A percentile compares a stretch with the other conserved stretches of the same genome.
These are phyloP conservation scores for Ganoderma boninense DNA, from an alignment of 1,284 basidiomycete species.

Conservation along the genomic window DNA sequence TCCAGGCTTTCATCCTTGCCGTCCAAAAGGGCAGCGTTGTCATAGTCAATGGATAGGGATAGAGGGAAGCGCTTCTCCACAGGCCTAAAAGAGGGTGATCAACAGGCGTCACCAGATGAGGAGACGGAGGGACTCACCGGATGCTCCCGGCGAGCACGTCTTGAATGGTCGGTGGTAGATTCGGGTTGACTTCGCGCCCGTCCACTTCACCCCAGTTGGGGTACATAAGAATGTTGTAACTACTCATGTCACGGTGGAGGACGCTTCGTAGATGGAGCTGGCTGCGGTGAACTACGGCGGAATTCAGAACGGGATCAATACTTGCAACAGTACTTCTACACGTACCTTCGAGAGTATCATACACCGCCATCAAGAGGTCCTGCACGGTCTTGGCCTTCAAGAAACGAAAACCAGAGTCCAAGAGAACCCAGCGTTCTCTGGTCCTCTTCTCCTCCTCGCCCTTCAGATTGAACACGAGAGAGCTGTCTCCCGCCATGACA, in stretches of 20 bases:
- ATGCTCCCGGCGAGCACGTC: not conserved
- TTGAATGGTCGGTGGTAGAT: not conserved
- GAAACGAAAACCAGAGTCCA: not conserved
- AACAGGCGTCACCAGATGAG: too few relatives aligned
- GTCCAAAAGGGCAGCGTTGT: not conserved
- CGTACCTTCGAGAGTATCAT: too few relatives aligned
- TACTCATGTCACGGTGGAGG: too few relatives aligned
- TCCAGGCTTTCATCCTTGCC: too few relatives aligned
- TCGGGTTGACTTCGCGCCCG: not conserved
- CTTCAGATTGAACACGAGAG: too few relatives aligned
- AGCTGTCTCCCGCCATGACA: not conserved
- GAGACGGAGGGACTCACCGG: too few relatives aligned
- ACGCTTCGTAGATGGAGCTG: too few relatives aligned
- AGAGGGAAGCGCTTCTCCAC: not conserved
- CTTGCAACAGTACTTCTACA: too few relatives aligned
- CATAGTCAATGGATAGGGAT: not conserved
- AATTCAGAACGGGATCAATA: too few relatives aligned
- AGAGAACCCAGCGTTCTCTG: not conserved
- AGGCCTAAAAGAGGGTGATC: not conserved
- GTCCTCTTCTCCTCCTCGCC: not conserved
- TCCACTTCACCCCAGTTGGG: not conserved
- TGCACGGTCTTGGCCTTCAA: not conserved
- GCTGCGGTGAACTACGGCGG: too few relatives aligned
- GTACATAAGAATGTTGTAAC: slow-evolving; percentile 11
- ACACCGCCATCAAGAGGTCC: not conserved